A percentile compares a stretch with the other conserved stretches of the same genome.
Evolutionary conservation across 352 stramenopile genomes (phyloP).

Genomic region (Globisporangium cystogenes): DNA sequence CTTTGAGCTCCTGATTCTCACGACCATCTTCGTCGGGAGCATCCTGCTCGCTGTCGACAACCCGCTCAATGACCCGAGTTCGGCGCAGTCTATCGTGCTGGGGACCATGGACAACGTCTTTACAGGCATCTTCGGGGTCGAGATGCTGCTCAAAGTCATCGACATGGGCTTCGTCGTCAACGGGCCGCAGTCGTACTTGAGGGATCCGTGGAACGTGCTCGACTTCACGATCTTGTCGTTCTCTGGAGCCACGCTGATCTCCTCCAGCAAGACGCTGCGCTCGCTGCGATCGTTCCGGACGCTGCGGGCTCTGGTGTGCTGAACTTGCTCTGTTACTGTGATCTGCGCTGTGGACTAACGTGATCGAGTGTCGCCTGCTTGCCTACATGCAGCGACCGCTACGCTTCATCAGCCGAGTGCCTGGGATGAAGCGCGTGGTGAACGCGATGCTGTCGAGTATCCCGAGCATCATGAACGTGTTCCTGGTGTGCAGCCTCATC

Average conservation of each 20-base stretch:
- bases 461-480: conserved; percentile 70
- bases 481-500: conserved; percentile 85
- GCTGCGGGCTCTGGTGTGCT: conserved; percentile 52
- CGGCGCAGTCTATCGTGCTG: conserved; percentile 20
- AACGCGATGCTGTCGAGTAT: conserved; percentile 72
- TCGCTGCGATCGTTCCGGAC: conserved; percentile 60
- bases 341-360: background rate
- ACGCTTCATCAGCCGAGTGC: conserved; percentile 58
- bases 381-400: conserved; percentile 28
- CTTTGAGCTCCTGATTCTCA: conserved; percentile 62
- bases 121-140: conserved; percentile 50
- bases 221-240: conserved; percentile 63
- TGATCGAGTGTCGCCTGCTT: background rate
- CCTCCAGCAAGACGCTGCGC: conserved; percentile 31
- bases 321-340: background rate
- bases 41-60: conserved; percentile 60
- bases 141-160: conserved; percentile 78
- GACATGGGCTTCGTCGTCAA: conserved; percentile 55
- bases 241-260: conserved; percentile 36
- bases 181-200: conserved; percentile 50
- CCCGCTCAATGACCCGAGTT: conserved; percentile 43
- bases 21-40: conserved; percentile 59
- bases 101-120: conserved; percentile 42
- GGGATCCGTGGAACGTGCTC: conserved; percentile 70
- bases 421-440: conserved; percentile 72